Conservation (phyloP, 2,329 filamentous ascomycete species). For the Aaosphaeria pasadenensis region DNA sequence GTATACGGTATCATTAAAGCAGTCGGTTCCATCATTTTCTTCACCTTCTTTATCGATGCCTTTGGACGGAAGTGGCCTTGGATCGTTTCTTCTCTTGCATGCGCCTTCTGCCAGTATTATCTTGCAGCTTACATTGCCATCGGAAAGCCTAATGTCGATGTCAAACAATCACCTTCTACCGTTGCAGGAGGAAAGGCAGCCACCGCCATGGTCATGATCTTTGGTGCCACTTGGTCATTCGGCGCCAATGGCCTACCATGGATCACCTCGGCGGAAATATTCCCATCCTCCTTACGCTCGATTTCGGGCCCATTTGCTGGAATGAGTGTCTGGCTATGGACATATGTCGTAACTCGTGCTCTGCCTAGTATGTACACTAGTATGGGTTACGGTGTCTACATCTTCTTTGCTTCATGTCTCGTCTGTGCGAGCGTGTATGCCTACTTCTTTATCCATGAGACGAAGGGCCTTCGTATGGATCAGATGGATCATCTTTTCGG, state of each 20-base stretch:
- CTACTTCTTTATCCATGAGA: conserved; percentile 41
- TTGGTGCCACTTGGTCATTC: conserved; percentile 37
- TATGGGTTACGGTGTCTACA: conserved; percentile 40
- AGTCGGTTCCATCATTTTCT: conserved; percentile 34
- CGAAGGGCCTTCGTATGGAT: conserved; percentile 36
- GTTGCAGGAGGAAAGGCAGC: conserved; percentile 38
- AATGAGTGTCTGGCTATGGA: conserved; percentile 39
- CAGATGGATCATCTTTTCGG: conserved; percentile 40
- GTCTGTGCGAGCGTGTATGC: conserved; percentile 37
- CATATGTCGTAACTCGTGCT: conserved; percentile 39
- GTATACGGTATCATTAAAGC: conserved; percentile 36
- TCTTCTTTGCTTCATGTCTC: conserved; percentile 41
- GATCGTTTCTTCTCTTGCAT: conserved; percentile 35
- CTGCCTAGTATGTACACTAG: conserved; percentile 40
- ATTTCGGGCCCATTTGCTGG: conserved; percentile 38
- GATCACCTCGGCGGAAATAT: conserved; percentile 46
- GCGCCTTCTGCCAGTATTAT: conserved; percentile 38
- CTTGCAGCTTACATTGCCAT: conserved; percentile 36
- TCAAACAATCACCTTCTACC: conserved; percentile 27
- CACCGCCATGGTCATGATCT: conserved; percentile 41
- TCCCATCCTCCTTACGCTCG: conserved; percentile 37
- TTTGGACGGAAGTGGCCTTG: conserved; percentile 37
- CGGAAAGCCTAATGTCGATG: conserved; percentile 26
- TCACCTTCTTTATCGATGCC: conserved; percentile 37
- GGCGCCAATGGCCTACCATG: conserved; percentile 42